phyloP scores from a whole-genome alignment of 177 flowering plant genomes.

The Vitis hybrid region DNA sequence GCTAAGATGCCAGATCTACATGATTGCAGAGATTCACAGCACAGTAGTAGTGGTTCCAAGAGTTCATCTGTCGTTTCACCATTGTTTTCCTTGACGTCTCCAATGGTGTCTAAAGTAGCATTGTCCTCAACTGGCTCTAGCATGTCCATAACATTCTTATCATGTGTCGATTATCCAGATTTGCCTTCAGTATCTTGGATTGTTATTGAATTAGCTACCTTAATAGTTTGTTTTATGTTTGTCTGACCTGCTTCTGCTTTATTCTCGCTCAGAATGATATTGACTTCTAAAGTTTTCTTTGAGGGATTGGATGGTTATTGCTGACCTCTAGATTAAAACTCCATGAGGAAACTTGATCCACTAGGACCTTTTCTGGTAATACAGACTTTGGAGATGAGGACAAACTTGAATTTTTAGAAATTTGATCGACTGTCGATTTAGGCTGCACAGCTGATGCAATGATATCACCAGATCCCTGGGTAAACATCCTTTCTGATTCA shows the following conservation, averaged over 20 bases:
- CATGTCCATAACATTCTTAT: no score
- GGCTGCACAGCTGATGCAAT: neutral
- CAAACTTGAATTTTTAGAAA: conserved; percentile 1
- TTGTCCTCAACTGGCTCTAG: no score
- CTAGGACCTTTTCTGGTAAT: conserved; percentile 5
- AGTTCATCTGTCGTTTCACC: no score
- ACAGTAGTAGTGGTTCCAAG: no score
- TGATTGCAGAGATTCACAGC: no score
- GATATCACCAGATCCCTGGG: conserved; percentile 10
- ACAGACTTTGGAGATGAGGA: conserved; percentile 26
- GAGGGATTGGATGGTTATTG: neutral
- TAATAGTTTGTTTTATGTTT: neutral
- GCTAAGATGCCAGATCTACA: no score
- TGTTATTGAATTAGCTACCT: neutral
- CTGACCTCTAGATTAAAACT: conserved; percentile 3
- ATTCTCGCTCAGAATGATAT: neutral
- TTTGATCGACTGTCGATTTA: conserved; percentile 6
- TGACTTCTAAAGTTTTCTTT: conserved; percentile 4
- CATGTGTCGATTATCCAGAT: neutral
- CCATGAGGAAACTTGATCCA: conserved; percentile 7
- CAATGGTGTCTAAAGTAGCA: no score
- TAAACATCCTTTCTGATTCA: no score
- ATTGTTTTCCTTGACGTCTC: no score
- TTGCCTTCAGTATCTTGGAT: neutral
- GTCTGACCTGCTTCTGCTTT: neutral